Conservation (phyloP, 257 asterid species). For the Ilex aquifolium region DNA sequence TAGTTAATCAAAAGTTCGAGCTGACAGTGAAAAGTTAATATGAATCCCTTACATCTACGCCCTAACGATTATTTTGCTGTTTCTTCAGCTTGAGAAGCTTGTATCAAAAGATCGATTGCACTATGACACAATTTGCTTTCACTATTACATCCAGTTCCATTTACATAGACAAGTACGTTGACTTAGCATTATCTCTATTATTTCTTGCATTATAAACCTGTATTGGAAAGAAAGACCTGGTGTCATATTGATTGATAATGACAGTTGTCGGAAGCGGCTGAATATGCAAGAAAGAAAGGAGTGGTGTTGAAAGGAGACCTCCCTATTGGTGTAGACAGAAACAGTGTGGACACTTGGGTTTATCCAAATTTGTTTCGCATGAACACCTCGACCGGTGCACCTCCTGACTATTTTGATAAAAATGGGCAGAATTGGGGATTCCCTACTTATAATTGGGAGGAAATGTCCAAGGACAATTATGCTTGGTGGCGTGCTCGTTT, state of each 20-base stretch:
- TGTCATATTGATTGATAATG: constrained; percentile 12
- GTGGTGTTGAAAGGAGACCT: constrained; percentile 95
- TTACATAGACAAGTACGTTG: constrained; percentile 69
- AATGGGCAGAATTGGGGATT: constrained; percentile 99
- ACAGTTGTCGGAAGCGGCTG: constrained; percentile 91
- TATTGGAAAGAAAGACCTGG: constrained; percentile 8
- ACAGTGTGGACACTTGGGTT: constrained; percentile 98
- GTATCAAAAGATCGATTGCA: constrained; percentile 65
- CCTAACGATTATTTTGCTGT: constrained; percentile 17
- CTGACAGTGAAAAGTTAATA: too few relatives aligned
- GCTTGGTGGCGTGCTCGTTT: constrained; percentile 99
- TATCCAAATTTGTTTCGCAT: constrained; percentile 84
- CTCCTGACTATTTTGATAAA: constrained; percentile 96
- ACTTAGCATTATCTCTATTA: constrained; percentile 5
- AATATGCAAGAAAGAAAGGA: constrained; percentile 78
- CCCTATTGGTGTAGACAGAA: constrained; percentile 93
- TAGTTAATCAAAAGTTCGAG: background rate
- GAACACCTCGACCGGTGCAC: constrained; percentile 98
- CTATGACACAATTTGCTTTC: constrained; percentile 66
- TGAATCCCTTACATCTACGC: too few relatives aligned
- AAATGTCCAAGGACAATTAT: constrained; percentile 96
- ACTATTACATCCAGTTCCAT: constrained; percentile 88
- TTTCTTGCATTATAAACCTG: constrained; percentile 10
- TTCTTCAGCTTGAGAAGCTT: constrained; percentile 87
- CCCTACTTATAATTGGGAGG: constrained; percentile 99